Conservation (phyloP, 805 yeast species). For the Teunomyces cretensis region DNA sequence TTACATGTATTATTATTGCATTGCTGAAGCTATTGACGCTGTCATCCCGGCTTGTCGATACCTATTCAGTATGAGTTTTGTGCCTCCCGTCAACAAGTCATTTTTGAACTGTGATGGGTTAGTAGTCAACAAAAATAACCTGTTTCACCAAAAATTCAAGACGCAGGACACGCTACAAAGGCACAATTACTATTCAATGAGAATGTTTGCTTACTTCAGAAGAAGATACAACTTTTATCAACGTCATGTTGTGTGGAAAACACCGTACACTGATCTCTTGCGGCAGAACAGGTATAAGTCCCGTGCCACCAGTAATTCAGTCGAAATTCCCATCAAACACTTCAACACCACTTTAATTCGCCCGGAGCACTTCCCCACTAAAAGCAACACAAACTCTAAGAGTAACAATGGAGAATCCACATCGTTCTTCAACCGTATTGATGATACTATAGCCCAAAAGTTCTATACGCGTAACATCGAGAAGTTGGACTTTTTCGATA, state of each 20-base stretch:
- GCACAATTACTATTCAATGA: conserved; percentile 23
- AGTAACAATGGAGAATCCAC: neutral
- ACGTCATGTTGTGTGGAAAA: conserved; percentile 17
- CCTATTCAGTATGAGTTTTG: conserved; percentile 20
- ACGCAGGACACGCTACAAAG: conserved; percentile 20
- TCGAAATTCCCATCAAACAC: conserved; percentile 7
- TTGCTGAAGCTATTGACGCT: conserved; percentile 22
- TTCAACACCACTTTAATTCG: conserved; percentile 9
- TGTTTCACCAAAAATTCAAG: conserved; percentile 5
- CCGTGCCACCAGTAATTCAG: conserved; percentile 13
- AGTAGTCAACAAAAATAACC: conserved; percentile 8
- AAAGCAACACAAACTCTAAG: neutral
- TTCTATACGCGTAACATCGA: conserved; percentile 28
- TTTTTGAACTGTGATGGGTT: conserved; percentile 9
- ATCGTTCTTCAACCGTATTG: conserved; percentile 18
- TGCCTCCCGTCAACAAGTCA: conserved; percentile 14
- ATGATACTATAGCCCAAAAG: conserved; percentile 19
- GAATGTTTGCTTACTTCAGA: conserved; percentile 23
- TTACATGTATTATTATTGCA: conserved; percentile 20
- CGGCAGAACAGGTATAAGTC: conserved; percentile 13
- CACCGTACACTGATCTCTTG: conserved; percentile 10
- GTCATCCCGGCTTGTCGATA: conserved; percentile 22
- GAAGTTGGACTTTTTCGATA: conserved; percentile 22
- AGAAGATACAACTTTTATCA: conserved; percentile 18
- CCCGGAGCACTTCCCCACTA: conserved; percentile 13